Conservation (phyloP, 441 rosid species). For the Metrosideros polymorpha region DNA sequence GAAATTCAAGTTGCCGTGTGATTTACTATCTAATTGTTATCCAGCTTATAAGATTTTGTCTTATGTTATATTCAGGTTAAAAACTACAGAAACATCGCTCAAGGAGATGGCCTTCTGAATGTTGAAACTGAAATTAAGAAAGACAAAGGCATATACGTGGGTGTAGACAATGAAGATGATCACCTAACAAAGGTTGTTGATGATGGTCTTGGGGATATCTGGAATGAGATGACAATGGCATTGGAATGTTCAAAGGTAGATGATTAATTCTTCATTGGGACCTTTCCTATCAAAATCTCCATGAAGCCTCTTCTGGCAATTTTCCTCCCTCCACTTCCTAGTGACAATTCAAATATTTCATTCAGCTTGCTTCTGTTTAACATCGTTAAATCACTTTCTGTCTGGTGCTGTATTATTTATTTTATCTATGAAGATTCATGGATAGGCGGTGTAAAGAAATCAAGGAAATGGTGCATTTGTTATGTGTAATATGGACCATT, state of each 20-base stretch:
- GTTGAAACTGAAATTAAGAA: slow-evolving; percentile 17
- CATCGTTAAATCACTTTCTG: not conserved
- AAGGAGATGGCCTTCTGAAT: not conserved
- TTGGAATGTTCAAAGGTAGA: slow-evolving; percentile 65
- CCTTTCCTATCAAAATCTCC: not conserved
- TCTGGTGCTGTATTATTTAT: not conserved
- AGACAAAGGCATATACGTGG: slow-evolving; percentile 61
- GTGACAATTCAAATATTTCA: not conserved
- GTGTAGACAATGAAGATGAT: slow-evolving; percentile 39
- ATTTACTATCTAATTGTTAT: not conserved
- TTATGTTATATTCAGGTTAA: slow-evolving; percentile 13
- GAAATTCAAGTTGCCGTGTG: not conserved
- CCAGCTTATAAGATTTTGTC: not conserved
- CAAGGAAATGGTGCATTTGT: not conserved
- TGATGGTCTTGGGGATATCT: slow-evolving; percentile 75
- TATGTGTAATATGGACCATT: not conserved
- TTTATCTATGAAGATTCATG: not conserved
- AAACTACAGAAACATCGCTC: slow-evolving; percentile 2
- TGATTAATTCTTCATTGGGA: not conserved
- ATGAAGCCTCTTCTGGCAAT: not conserved
- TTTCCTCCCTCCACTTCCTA: not conserved
- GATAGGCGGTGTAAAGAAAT: not conserved
- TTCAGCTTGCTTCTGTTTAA: not conserved
- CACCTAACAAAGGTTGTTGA: slow-evolving; percentile 27
- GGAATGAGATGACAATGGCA: slow-evolving; percentile 77